phyloP scores from a whole-genome alignment of 139 green algal genomes.

The Axilococcus clingmanii region DNA sequence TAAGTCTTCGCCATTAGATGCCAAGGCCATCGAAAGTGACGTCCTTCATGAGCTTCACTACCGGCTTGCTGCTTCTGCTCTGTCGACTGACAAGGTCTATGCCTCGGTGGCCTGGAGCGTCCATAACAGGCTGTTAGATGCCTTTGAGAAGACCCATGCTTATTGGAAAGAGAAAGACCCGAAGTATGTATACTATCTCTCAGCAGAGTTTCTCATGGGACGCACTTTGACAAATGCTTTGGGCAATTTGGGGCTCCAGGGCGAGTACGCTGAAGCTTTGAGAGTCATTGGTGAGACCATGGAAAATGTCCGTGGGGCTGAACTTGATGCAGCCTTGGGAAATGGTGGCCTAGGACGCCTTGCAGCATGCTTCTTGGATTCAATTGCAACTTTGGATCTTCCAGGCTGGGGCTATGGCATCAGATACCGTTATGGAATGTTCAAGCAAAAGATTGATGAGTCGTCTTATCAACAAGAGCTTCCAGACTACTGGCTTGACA shows the following conservation, averaged over 20 bases:
- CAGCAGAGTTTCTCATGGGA: constrained; percentile 92
- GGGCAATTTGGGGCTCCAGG: constrained; percentile 87
- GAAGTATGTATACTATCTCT: constrained; percentile 98
- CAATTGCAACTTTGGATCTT: constrained; percentile 90
- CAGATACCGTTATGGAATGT: constrained; percentile 99
- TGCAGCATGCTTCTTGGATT: constrained; percentile 97
- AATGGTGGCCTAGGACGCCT: constrained; percentile 97
- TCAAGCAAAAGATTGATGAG: constrained; percentile 67
- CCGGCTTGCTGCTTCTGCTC: background rate
- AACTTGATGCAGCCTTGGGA: constrained; percentile 87
- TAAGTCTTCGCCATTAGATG: background rate
- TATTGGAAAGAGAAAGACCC: constrained; percentile 67
- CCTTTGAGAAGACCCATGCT: constrained; percentile 69
- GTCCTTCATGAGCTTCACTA: constrained; percentile 4
- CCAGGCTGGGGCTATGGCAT: constrained; percentile 98
- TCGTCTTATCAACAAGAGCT: constrained; percentile 68
- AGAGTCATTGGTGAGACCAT: constrained; percentile 21
- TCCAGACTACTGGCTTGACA: constrained; percentile 93
- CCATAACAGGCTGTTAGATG: constrained; percentile 74
- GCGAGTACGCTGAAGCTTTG: constrained; percentile 58
- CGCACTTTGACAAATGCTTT: constrained; percentile 88
- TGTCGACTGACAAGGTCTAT: background rate
- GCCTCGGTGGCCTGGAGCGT: constrained; percentile 47
- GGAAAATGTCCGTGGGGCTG: constrained; percentile 34
- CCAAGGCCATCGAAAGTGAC: constrained; percentile 3